Conservation (phyloP, 2,329 filamentous ascomycete species). For the Venturia aucupariae region DNA sequence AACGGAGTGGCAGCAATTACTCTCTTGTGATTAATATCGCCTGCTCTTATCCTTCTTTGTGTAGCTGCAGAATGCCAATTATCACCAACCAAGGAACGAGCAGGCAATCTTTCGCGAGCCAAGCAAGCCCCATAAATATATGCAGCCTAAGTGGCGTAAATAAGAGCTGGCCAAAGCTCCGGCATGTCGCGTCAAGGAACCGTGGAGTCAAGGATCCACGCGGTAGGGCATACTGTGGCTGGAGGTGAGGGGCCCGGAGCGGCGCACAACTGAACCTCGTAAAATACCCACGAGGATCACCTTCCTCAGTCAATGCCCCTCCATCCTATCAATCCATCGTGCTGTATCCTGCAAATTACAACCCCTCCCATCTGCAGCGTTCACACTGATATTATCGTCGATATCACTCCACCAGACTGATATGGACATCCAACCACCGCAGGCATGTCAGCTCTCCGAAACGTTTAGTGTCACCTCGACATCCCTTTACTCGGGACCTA, state of each 20-base stretch:
- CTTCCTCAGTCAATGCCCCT: not conserved
- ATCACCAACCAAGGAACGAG: not conserved
- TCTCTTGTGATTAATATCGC: not conserved
- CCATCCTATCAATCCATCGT: not conserved
- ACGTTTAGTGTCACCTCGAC: not conserved
- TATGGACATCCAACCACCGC: not conserved
- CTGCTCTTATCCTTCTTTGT: not conserved
- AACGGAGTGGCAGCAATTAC: not conserved
- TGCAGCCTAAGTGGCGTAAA: constrained; percentile 1
- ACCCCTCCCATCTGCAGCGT: not conserved
- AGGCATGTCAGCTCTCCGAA: not conserved
- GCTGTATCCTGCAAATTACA: not conserved
- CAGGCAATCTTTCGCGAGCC: not conserved
- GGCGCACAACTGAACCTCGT: not conserved
- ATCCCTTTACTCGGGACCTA: not conserved
- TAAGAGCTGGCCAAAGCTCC: constrained; percentile 3
- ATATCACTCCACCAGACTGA: not conserved
- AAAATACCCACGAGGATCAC: constrained; percentile 4
- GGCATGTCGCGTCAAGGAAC: not conserved
- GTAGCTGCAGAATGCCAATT: not conserved
- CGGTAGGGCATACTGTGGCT: not conserved
- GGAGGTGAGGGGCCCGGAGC: not conserved
- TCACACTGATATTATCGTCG: not conserved
- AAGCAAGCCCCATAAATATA: not conserved
- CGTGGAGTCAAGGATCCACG: not conserved